Conservation (phyloP, 1,139 yeast species). For the Sugiyamaella japonica region DNA sequence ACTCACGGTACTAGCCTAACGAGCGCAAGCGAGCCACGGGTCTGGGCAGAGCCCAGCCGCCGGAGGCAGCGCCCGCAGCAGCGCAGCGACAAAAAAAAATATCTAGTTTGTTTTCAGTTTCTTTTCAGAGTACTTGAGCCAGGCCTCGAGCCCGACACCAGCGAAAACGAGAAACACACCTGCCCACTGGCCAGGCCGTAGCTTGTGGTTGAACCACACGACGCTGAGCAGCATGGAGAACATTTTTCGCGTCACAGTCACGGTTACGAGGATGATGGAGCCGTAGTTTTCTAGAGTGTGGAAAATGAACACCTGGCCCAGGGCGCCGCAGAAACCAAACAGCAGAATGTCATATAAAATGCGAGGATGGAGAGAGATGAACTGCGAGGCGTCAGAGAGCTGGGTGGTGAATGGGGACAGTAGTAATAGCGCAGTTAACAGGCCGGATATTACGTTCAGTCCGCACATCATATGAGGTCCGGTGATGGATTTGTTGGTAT, state of each 20-base stretch:
- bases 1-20: too few relatives aligned
- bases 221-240: slow-evolving; percentile 90
- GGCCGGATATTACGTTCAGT: slow-evolving; percentile 59
- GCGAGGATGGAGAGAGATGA: slow-evolving; percentile 50
- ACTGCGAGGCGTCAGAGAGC: slow-evolving; percentile 49
- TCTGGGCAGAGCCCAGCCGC: slow-evolving; percentile 15
- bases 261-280: slow-evolving; percentile 80
- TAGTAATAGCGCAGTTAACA: slow-evolving; percentile 45
- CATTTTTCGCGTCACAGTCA: slow-evolving; percentile 96
- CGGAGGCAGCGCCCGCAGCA: slow-evolving; percentile 10
- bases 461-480: slow-evolving; percentile 91
- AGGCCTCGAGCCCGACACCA: slow-evolving; percentile 74
- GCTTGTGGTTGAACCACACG: slow-evolving; percentile 73
- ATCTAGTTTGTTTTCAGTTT: slow-evolving; percentile 3
- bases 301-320: slow-evolving; percentile 92
- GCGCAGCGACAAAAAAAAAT: background rate
- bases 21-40: slow-evolving; percentile 12
- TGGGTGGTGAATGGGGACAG: slow-evolving; percentile 50
- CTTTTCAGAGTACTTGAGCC: slow-evolving; percentile 41
- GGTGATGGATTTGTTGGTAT: slow-evolving; percentile 48
- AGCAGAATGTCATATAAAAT: slow-evolving; percentile 59
- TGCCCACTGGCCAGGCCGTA: slow-evolving; percentile 65
- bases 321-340: slow-evolving; percentile 79
- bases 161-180: slow-evolving; percentile 80
- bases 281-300: slow-evolving; percentile 81